phyloP scores from a whole-genome alignment of 2,329 filamentous ascomycete genomes.

The Beauveria brongniartii region DNA sequence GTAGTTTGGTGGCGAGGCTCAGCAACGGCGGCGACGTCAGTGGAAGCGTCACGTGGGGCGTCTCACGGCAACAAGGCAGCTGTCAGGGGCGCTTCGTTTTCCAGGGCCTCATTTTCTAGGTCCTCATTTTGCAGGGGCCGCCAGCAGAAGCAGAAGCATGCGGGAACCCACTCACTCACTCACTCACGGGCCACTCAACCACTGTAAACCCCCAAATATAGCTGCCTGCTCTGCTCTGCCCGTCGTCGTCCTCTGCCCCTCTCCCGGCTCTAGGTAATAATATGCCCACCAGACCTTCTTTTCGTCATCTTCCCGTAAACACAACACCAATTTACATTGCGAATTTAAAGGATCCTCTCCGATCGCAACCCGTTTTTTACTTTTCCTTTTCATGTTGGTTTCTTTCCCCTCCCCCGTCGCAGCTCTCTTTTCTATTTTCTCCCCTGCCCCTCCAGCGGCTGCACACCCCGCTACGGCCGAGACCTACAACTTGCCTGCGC shows the following conservation, averaged over 20 bases:
- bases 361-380: background rate
- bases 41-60: slow-evolving; percentile 23
- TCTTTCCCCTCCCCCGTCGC: background rate
- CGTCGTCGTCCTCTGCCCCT: background rate
- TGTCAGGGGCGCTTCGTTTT: background rate
- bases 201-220: background rate
- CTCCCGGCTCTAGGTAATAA: background rate
- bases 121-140: background rate
- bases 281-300: slow-evolving; percentile 6
- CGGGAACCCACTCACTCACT: slow-evolving; percentile 15
- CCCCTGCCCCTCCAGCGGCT: background rate
- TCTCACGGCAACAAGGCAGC: slow-evolving; percentile 22
- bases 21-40: slow-evolving; percentile 7
- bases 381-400: background rate
- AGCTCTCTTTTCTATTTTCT: background rate
- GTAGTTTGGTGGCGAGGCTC: slow-evolving; percentile 1
- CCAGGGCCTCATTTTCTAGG: background rate
- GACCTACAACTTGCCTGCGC: background rate
- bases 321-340: background rate
- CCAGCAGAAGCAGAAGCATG: slow-evolving; percentile 6
- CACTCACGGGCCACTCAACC: slow-evolving; percentile 14
- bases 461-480: slow-evolving; percentile 7
- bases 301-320: background rate
- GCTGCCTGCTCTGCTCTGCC: background rate
- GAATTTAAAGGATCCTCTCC: background rate